Evolutionary conservation across 2,329 filamentous ascomycete species (phyloP), one percentile per base, ranked within the genome.

Genomic region (Canariomyces notabilis): DNA sequence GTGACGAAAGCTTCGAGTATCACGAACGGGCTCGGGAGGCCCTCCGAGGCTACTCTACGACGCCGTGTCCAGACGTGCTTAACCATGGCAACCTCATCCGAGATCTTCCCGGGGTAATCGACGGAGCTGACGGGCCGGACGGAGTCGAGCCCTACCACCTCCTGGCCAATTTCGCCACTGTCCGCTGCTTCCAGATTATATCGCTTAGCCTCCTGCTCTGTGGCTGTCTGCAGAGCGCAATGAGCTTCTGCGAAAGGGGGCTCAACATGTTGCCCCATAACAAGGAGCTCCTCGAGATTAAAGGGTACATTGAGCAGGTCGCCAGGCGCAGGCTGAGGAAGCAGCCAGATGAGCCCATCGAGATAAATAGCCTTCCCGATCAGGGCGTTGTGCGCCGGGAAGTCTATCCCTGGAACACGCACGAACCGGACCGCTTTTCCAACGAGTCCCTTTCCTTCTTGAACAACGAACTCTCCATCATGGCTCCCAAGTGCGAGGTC

Each of bases 401-500:
- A 58, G 71, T 84, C n/a, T 85, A 85, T 58, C 81, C 81, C 2
- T 85, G 82, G 82, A 85, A 85, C 59, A 61, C 68, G 2, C 68
- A 82, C 57, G 82, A 85, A 59, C 80, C 85, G 3, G 82, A 90
- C 59, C 79, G 86, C 18, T 84, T 84, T 58, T 80, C 83, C 3
- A 68, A 77, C 29, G 80, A 84, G 56, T 84, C 85, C 1, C 69
- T 97, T 19, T 66, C 75, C 0, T 75, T 83, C 41, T 70, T 97
- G 36, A 97, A 97, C 60, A 65, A 71, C 18, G 73, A 84, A 54
- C 74, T 96, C 55, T 67, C 73, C 20, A 65, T 69, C 2, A 81
- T 89, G 45, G 89, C 89, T 1, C 85, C 89, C 1, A 91, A 89
- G 59, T 87, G 91, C 50, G 86, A 87, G 53, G 86, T 95, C 22